Evolutionary conservation across 768 basidiomycete genomes (phyloP), one percentile per base, ranked within the genome.

Genomic region (Wakefieldia striispora): DNA sequence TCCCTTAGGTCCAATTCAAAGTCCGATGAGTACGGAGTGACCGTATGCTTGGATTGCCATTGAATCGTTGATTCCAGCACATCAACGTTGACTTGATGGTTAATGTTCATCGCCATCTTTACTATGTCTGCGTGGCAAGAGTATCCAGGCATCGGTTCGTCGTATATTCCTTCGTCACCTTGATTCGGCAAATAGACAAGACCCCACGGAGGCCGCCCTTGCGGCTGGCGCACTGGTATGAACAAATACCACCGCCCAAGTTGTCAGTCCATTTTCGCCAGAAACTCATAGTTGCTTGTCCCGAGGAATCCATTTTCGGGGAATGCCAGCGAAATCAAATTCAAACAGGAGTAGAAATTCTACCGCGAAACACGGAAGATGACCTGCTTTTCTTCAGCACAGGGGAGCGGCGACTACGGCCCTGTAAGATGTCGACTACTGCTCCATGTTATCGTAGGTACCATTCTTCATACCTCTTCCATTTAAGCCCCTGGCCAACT

Each of bases 211-310:
- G 20, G 40, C 23, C 40, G n/a, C 21, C 24, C 24, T 8, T 26
- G 57, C 24, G 56, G 52, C 45, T 40, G 38, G 47, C 14, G 33
- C 56, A 57, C 45, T 48, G 51, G 40, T 16, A 42, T 9, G 34
- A 31, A 43, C 50, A 56, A 60, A 57, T 43, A 58, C n/a, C 13
- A 17, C 43, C 43, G 42, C 40, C 47, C 37, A 9, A 43, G 36
- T 23, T 23, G 48, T 40, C 19, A 38, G n/a, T 6, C n/a, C 33
- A 35, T 2, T 23, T 35, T 21, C 14, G 17, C 20, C 26, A 40
- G 10, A 57, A 20, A 40, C 43, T 47, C 46, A 37, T 39, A 43
- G 6, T 40, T 31, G 6, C 23, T 16, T 33, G 34, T 37, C 34
- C 19, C 23, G n/a, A 41, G 54, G 34, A 4, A 45, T 14, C 33